Percentiles rank a stretch among this genome's conserved stretches.
Evolutionary conservation across 495 filamentous ascomycete genomes (phyloP).

Genomic region (Penicillium bialowiezense): DNA sequence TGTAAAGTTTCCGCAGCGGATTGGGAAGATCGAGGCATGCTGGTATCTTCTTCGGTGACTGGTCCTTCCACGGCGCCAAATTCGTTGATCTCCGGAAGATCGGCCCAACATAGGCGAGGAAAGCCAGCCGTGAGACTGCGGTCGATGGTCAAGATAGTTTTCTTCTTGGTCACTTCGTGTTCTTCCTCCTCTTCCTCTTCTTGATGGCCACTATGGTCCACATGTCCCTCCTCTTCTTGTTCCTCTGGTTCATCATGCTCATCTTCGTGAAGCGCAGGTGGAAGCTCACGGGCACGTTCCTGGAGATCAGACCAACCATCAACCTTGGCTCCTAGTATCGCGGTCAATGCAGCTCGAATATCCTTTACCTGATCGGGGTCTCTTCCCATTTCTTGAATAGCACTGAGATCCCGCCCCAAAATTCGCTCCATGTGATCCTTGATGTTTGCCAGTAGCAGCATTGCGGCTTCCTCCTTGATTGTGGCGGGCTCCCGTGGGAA

Average conservation of each 20-base stretch:
- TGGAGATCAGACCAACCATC: slow-evolving; percentile 48
- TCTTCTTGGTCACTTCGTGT: slow-evolving; percentile 35
- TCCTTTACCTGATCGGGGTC: slow-evolving; percentile 49
- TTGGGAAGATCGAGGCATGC: slow-evolving; percentile 51
- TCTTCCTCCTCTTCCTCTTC: slow-evolving; percentile 16
- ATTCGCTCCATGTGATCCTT: slow-evolving; percentile 53
- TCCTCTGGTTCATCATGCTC: slow-evolving; percentile 12
- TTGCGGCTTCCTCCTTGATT: slow-evolving; percentile 49
- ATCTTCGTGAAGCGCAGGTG: slow-evolving; percentile 40
- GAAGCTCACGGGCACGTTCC: slow-evolving; percentile 40
- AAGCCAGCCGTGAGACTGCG: slow-evolving; percentile 44
- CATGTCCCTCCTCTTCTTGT: not conserved
- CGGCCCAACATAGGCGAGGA: slow-evolving; percentile 47
- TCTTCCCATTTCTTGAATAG: slow-evolving; percentile 49
- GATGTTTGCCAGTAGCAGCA: slow-evolving; percentile 49
- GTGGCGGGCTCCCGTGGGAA: slow-evolving; percentile 47
- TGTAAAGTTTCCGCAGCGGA: slow-evolving; percentile 53
- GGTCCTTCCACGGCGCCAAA: slow-evolving; percentile 37
- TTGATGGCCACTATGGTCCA: not conserved
- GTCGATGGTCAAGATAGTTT: slow-evolving; percentile 44
- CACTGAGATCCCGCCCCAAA: slow-evolving; percentile 42
- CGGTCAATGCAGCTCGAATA: slow-evolving; percentile 44
- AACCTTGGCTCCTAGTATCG: slow-evolving; percentile 46
- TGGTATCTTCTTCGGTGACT: slow-evolving; percentile 47
- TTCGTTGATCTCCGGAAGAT: slow-evolving; percentile 45